phyloP scores from a whole-genome alignment of 805 yeast species.

The Nakazawaea anatomiae region DNA sequence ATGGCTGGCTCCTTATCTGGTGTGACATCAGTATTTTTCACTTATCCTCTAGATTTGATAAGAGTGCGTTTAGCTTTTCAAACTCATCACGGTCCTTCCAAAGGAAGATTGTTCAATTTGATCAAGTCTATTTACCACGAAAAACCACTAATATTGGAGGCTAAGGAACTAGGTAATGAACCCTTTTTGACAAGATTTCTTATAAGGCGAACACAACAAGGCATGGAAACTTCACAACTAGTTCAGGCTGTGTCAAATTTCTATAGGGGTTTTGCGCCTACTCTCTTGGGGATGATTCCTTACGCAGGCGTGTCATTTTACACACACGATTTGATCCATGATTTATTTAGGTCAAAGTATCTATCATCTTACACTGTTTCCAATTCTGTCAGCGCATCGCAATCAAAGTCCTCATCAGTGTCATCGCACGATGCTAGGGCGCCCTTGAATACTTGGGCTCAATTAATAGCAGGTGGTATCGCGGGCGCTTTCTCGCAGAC shows the following conservation, averaged over 20 bases:
- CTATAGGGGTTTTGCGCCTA: constrained; percentile 91
- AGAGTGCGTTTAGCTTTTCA: constrained; percentile 91
- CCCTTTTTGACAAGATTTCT: constrained; percentile 22
- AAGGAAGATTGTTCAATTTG: constrained; percentile 26
- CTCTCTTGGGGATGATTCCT: constrained; percentile 92
- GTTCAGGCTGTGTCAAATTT: constrained; percentile 53
- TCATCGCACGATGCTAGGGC: constrained; percentile 38
- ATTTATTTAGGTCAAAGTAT: constrained; percentile 60
- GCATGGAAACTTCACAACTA: constrained; percentile 29
- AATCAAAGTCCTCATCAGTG: constrained; percentile 21
- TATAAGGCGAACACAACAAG: constrained; percentile 23
- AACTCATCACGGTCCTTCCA: constrained; percentile 36
- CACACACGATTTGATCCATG: constrained; percentile 89
- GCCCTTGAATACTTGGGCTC: constrained; percentile 88
- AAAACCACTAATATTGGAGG: constrained; percentile 25
- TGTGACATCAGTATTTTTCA: constrained; percentile 74
- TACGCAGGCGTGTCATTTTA: constrained; percentile 97
- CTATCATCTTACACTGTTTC: constrained; percentile 48
- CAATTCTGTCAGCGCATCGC: constrained; percentile 11
- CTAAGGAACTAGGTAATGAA: constrained; percentile 21
- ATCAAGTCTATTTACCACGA: constrained; percentile 25
- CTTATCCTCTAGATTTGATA: constrained; percentile 88
- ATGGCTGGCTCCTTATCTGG: constrained; percentile 91
- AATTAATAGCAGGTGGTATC: constrained; percentile 88
- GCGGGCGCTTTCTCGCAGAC: constrained; percentile 95